Conservation (phyloP, 2,329 filamentous ascomycete genomes). For the Nothophaeocryptopus gaeumannii region DNA sequence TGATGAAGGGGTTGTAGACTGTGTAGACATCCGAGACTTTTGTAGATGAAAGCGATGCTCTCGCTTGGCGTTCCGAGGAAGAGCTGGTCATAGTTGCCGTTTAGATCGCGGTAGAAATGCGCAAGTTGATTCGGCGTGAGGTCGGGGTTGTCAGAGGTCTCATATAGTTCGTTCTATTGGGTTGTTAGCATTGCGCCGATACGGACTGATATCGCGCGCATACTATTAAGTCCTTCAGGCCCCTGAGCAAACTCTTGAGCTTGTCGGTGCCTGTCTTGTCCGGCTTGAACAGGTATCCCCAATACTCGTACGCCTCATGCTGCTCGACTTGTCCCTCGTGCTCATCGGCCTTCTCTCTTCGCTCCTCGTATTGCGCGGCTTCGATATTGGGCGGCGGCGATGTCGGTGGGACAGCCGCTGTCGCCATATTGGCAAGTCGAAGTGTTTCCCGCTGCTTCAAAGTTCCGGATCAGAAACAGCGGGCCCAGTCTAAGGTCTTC, state of each 20-base stretch:
- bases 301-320: conserved; percentile 48
- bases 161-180: conserved; percentile 42
- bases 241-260: conserved; percentile 46
- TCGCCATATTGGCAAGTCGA: background rate
- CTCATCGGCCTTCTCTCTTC: conserved; percentile 13
- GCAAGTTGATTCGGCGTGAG: conserved; percentile 50
- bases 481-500: too few relatives aligned
- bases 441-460: too few relatives aligned
- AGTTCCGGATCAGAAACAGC: too few relatives aligned
- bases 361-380: conserved; percentile 8
- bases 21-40: conserved; percentile 86
- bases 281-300: conserved; percentile 51
- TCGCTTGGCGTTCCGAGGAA: conserved; percentile 72
- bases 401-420: background rate
- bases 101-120: conserved; percentile 48
- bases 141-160: conserved; percentile 44
- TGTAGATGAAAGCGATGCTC: conserved; percentile 88
- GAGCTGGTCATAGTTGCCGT: conserved; percentile 55
- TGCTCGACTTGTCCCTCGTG: conserved; percentile 31
- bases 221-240: conserved; percentile 48
- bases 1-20: conserved; percentile 64
- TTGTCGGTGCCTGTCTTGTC: conserved; percentile 51
- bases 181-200: conserved; percentile 6
- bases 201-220: conserved; percentile 6
- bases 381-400: conserved; percentile 7